Conservation (phyloP, 441 rosid species). For the Gossypium schwendimanii region DNA sequence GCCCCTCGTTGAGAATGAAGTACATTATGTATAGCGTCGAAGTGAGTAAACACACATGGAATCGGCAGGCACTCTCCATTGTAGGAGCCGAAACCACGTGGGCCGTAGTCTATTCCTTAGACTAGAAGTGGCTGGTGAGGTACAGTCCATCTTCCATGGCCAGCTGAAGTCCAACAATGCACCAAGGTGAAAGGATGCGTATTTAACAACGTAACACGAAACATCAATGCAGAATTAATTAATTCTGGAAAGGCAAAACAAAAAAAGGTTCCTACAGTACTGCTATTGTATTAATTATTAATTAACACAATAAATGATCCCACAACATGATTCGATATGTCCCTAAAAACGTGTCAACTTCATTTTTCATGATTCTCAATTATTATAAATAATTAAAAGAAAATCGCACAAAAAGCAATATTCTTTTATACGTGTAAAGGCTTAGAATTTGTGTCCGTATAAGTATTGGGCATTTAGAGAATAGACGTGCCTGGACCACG, state of each 20-base stretch:
- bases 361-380: neutral
- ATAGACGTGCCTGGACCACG: neutral
- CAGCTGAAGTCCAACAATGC: neutral
- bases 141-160: neutral
- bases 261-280: neutral
- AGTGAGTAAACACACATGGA: too few relatives aligned
- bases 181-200: neutral
- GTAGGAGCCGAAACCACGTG: too few relatives aligned
- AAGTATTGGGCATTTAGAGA: neutral
- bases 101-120: neutral
- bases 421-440: neutral
- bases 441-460: neutral
- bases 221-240: neutral
- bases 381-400: neutral
- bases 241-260: neutral
- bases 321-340: neutral
- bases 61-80: too few relatives aligned
- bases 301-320: neutral
- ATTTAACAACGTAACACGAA: neutral
- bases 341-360: neutral
- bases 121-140: neutral
- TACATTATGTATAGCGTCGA: too few relatives aligned
- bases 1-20: too few relatives aligned
- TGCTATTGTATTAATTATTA: neutral
- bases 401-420: neutral